Percentiles rank a stretch among this genome's conserved stretches.
Conservation (phyloP, 1,284 basidiomycete genomes). For the Prillingera fragicola region DNA sequence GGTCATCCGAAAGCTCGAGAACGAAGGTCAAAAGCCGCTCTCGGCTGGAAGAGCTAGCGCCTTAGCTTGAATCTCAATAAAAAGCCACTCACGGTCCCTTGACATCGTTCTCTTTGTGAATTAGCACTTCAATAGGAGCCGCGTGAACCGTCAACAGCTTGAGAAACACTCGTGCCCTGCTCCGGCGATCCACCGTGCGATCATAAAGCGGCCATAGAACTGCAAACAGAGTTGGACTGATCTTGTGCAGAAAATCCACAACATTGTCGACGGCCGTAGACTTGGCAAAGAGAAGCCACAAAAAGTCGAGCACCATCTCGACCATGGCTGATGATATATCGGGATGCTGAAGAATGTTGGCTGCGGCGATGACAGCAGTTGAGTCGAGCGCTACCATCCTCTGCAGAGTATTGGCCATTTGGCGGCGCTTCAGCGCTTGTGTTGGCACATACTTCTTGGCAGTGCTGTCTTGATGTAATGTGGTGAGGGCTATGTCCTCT, state of each 20-base stretch:
- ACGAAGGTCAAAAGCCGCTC: slow-evolving; percentile 32
- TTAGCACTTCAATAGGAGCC: slow-evolving; percentile 22
- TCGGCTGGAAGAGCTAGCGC: slow-evolving; percentile 7
- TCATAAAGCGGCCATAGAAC: slow-evolving; percentile 35
- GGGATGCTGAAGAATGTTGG: slow-evolving; percentile 12
- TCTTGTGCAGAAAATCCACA: slow-evolving; percentile 31
- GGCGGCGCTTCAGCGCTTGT: too few species aligned
- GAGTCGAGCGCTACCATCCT: slow-evolving; percentile 20
- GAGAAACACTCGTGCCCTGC: slow-evolving; percentile 28
- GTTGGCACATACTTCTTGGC: too few species aligned
- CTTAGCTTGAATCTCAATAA: background rate
- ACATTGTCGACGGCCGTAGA: slow-evolving; percentile 22
- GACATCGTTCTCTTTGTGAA: slow-evolving; percentile 12
- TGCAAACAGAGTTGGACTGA: slow-evolving; percentile 18
- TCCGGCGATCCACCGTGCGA: slow-evolving; percentile 16
- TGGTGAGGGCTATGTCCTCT: slow-evolving; percentile 19
- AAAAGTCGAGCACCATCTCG: slow-evolving; percentile 32
- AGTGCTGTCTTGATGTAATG: too few species aligned
- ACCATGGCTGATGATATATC: slow-evolving; percentile 17
- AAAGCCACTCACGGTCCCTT: slow-evolving; percentile 13
- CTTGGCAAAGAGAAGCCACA: slow-evolving; percentile 37
- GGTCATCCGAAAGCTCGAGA: slow-evolving; percentile 32
- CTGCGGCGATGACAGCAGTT: slow-evolving; percentile 19
- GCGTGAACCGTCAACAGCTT: slow-evolving; percentile 33
- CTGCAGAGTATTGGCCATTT: too few species aligned